Evolutionary conservation across 495 filamentous ascomycete genomes (phyloP), one percentile per base, ranked within the genome.

Genomic region (Sabuloglossum arenarium): DNA sequence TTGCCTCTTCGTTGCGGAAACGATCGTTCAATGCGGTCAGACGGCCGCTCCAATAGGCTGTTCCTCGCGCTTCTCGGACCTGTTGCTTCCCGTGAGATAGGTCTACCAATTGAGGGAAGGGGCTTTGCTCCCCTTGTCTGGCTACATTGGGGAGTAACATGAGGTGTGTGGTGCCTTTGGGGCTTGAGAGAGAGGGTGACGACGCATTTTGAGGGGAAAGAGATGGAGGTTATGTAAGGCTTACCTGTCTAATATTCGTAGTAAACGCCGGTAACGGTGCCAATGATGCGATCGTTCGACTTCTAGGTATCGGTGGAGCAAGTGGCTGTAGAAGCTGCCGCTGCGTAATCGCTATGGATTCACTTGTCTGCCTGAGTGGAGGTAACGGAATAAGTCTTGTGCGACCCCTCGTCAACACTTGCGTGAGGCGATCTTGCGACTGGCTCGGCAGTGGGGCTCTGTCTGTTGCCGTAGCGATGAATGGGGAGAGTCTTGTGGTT

Each of bases 41-140:
- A 12, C 57, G 57, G 6, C 50, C 57, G 30, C 34, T 59, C 57
- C 57, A 59, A 27, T 45, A 59, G 16, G 57, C 5, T 21, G 53
- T 27, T 14, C 56, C 56, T 52, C 19, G 52, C 1, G 57, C 56
- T 2, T 45, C 5, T 21, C 19, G 21, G 8, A 59, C 53, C 55
- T 59, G 14, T 52, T 53, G 56, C 6, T n/a, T 29, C 16, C 16
- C 12, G 12, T 16, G 16, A 51, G 47, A 51, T 28, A 28, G 9
- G 14, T 51, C 25, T 11, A 14, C 21, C 23, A 51, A 19, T 24
- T 23, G 19, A 12, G 34, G 16, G 8, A 16, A 8, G 16, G 34
- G 34, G 34, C n/a, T n/a, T n/a, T n/a, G n/a, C n/a, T n/a, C n/a
- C n/a, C n/a, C n/a, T n/a, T n/a, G n/a, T n/a, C n/a, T n/a, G n/a